Evolutionary conservation across 225 moss, liverwort and hornwort species (phyloP).

Genomic region (Physcomitrium patens): DNA sequence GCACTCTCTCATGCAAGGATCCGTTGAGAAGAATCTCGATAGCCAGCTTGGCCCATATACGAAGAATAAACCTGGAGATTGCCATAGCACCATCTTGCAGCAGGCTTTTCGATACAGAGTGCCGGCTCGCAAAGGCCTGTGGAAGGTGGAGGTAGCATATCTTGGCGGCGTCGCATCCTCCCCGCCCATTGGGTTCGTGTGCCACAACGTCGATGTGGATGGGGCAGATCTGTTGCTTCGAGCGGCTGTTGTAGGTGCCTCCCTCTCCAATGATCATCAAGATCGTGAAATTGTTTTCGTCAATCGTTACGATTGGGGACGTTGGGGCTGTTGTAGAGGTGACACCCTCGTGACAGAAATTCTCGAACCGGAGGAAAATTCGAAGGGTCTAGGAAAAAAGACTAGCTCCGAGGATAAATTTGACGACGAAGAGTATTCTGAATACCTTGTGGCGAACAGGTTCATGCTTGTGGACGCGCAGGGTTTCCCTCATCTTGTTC

Average conservation of each 20-base stretch:
- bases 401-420: not conserved
- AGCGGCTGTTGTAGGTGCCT: conserved; percentile 14
- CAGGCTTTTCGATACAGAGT: conserved; percentile 19
- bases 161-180: not conserved
- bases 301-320: conserved; percentile 11
- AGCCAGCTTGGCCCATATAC: conserved; percentile 9
- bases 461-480: conserved; percentile 32
- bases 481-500: conserved; percentile 18
- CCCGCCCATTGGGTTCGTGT: conserved; percentile 13
- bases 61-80: not conserved
- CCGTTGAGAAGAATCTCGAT: conserved; percentile 19
- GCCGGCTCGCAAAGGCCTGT: conserved; percentile 28
- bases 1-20: conserved; percentile 33
- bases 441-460: conserved; percentile 14
- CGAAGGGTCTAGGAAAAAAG: not conserved
- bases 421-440: not conserved
- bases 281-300: conserved; percentile 23
- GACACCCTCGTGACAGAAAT: conserved; percentile 21
- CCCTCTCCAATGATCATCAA: conserved; percentile 6
- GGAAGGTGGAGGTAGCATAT: conserved; percentile 10
- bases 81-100: not conserved
- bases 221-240: conserved; percentile 5
- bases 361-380: conserved; percentile 4
- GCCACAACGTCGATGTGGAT: conserved; percentile 11
- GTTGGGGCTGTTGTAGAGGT: not conserved